A percentile compares a stretch with the other conserved stretches of the same genome.
phyloP scores from a whole-genome alignment of 768 basidiomycete genomes.

The Wakefieldia striispora region DNA sequence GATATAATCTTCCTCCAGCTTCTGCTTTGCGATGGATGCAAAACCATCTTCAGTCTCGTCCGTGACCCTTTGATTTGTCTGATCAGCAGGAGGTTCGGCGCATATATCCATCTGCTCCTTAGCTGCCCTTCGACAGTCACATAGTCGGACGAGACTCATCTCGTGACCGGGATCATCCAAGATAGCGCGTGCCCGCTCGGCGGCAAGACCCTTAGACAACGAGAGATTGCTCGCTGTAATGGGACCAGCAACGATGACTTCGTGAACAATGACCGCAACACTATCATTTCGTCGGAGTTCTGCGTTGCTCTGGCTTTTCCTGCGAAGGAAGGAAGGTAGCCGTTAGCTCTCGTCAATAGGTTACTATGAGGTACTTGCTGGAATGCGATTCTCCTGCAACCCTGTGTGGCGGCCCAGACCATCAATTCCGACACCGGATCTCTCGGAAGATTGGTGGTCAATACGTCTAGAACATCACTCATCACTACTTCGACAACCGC shows the following conservation, averaged over 20 bases:
- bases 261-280: constrained; percentile 60
- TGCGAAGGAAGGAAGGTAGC: constrained; percentile 7
- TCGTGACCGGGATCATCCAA: constrained; percentile 48
- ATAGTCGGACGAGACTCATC: constrained; percentile 42
- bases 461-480: constrained; percentile 58
- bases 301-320: constrained; percentile 44
- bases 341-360: constrained; percentile 2
- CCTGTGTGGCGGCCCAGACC: constrained; percentile 58
- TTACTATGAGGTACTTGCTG: constrained; percentile 35
- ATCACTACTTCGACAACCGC: constrained; percentile 61
- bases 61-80: constrained; percentile 24
- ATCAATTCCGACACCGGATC: constrained; percentile 76
- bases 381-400: constrained; percentile 53
- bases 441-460: constrained; percentile 56
- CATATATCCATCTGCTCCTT: constrained; percentile 15
- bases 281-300: constrained; percentile 48
- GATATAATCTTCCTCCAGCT: constrained; percentile 25
- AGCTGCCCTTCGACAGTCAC: constrained; percentile 35
- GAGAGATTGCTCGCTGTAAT: constrained; percentile 54
- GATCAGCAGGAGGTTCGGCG: constrained; percentile 17
- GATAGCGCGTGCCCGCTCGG: constrained; percentile 57
- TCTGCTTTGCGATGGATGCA: constrained; percentile 40
- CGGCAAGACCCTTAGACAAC: constrained; percentile 66
- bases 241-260: constrained; percentile 53
- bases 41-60: constrained; percentile 54